Evolutionary conservation across 2,329 filamentous ascomycete species (phyloP), one percentile per base, ranked within the genome.

Genomic region (Hansfordia pulvinata): DNA sequence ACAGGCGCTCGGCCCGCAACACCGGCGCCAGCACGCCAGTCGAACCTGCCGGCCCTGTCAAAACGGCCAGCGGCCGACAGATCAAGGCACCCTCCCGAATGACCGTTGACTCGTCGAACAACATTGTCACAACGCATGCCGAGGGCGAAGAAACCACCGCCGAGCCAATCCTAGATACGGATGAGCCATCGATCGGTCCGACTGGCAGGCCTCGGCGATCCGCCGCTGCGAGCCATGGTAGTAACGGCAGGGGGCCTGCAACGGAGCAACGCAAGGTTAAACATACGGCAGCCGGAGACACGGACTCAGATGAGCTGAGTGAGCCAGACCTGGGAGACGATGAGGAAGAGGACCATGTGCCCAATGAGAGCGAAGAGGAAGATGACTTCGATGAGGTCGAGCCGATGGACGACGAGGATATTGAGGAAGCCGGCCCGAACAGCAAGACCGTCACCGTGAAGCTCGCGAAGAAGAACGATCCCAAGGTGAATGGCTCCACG

Each of bases 11-110:
- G 9, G 67, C 73, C 11, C 74, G 88, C 15, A 80, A 84, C 37
- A 84, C 80, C 2, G 69, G 76, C 20, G 65, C 74, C 8, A 74
- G 73, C 35, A 84, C 82, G 1, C 79, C 84, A 1, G 69, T 70
- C 20, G 82, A 88, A 36, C 60, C 66, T 4, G 49, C 61, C 14
- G 76, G 57, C 7, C 60, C 66, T 5, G 56, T 71, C 53, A 58
- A 81, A 26, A 96, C 90, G 4, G 76, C 83, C 13, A 93, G 85
- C 47, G 90, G 90, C 13, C 74, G 90, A 13, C 84, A 93, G 46
- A 75, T 93, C 36, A 69, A 73, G 37, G 71, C 77, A 23, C 72
- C 76, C 7, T 62, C 62, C 4, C 70, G 79, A 17, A 56, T 76
- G 22, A 81, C 79, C 28, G 72, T 70, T 9, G 71, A 77, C 34